Percentiles rank a stretch among this genome's conserved stretches.
These are phyloP conservation scores for Coemansia sp. DNA, from an alignment of 192 early-diverging fungal genomes.

Conservation along the genomic window DNA sequence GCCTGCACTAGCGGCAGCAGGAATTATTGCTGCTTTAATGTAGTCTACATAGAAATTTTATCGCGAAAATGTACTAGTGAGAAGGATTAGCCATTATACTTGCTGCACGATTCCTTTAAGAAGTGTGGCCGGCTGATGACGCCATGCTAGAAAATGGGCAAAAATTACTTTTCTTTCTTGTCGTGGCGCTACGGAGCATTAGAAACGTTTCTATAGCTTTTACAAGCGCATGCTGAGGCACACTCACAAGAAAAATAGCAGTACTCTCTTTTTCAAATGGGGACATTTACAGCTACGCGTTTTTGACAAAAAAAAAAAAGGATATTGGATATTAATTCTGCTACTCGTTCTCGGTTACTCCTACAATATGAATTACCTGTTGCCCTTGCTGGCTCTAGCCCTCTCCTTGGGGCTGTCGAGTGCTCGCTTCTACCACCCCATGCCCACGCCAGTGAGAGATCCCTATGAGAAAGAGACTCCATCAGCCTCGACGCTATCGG, in stretches of 20 bases:
- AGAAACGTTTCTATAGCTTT: slow-evolving; percentile 1
- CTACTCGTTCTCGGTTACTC: not conserved
- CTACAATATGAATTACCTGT: not conserved
- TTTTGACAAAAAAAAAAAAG: not conserved
- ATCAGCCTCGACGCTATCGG: not conserved
- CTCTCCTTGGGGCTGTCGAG: not conserved
- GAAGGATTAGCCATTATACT: not conserved
- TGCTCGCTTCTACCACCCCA: slow-evolving; percentile 19
- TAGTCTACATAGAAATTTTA: not conserved
- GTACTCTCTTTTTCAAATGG: not conserved
- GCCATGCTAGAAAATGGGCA: slow-evolving; percentile 1
- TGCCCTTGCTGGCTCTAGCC: slow-evolving; percentile 4
- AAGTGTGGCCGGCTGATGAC: not conserved
- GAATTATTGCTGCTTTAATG: not conserved
- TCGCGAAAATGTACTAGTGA: not conserved
- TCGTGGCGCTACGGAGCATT: not conserved
- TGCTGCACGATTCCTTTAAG: not conserved
- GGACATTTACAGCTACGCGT: not conserved
- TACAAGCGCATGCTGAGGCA: not conserved
- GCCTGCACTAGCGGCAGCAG: not conserved
- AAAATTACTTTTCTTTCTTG: slow-evolving; percentile 2
- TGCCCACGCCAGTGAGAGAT: slow-evolving; percentile 28
- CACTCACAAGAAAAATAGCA: not conserved
- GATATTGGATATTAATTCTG: not conserved
- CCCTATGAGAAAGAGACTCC: not conserved